phyloP scores from a whole-genome alignment of 441 rosid genomes.

The Rhodomyrtus psidioides region DNA sequence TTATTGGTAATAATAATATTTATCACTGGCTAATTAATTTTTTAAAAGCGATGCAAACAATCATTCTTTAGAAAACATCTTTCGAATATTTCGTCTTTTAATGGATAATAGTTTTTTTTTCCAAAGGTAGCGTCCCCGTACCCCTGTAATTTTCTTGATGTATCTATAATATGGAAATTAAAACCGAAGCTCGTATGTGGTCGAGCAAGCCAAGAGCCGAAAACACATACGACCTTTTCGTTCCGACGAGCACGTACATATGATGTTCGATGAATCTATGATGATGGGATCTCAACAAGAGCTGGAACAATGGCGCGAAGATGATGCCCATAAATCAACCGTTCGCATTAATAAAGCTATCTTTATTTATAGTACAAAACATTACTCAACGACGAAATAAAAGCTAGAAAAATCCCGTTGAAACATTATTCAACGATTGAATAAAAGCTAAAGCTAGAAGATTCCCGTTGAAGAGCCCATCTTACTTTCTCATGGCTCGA shows the following conservation, averaged over 20 bases:
- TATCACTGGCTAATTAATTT: no score
- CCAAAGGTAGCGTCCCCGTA: no score
- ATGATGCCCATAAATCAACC: not conserved
- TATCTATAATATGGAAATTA: no score
- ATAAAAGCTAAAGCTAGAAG: not conserved
- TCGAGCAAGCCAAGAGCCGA: no score
- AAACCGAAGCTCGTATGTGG: no score
- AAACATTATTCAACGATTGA: not conserved
- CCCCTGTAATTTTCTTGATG: no score
- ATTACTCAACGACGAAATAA: not conserved
- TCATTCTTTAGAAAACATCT: no score
- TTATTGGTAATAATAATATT: no score
- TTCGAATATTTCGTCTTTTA: no score
- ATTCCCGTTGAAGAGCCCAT: not conserved
- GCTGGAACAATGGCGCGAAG: not conserved
- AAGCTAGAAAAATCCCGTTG: not conserved
- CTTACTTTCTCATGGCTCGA: no score
- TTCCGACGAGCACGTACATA: not conserved
- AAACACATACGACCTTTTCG: not conserved
- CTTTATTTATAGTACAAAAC: not conserved
- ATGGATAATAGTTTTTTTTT: no score
- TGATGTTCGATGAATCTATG: rapidly evolving
- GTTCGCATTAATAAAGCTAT: not conserved
- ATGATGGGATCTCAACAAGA: not conserved
- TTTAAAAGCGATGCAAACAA: no score